These are phyloP conservation scores for Microcyclospora tardicrescens DNA, from an alignment of 2,329 filamentous ascomycete species.

Conservation along the genomic window DNA sequence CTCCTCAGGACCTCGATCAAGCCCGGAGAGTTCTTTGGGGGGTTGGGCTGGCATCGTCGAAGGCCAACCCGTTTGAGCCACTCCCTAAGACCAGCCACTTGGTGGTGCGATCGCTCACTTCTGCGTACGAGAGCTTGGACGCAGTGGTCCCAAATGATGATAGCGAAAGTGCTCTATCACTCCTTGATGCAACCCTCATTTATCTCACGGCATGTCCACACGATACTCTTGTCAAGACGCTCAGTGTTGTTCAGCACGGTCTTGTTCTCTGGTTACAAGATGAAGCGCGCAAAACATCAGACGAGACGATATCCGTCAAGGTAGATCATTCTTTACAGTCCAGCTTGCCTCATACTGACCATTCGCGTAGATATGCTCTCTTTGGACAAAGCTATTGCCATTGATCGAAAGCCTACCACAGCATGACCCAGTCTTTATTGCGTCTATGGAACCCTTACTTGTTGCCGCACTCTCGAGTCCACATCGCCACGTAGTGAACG, in stretches of 20 bases:
- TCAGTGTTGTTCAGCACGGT: slow-evolving; percentile 50
- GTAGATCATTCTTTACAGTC: not conserved
- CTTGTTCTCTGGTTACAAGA: slow-evolving; percentile 54
- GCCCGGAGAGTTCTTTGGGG: slow-evolving; percentile 57
- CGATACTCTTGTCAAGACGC: slow-evolving; percentile 40
- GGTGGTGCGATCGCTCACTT: slow-evolving; percentile 39
- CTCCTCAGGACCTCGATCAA: slow-evolving; percentile 51
- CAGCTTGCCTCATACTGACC: not conserved
- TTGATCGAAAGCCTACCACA: slow-evolving; percentile 44
- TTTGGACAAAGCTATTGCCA: slow-evolving; percentile 36
- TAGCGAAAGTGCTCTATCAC: not conserved
- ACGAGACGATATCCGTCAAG: not conserved
- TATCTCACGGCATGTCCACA: slow-evolving; percentile 27
- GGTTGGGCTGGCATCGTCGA: slow-evolving; percentile 26
- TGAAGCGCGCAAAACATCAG: slow-evolving; percentile 11
- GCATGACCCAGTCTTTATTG: slow-evolving; percentile 43
- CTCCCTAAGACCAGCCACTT: slow-evolving; percentile 55
- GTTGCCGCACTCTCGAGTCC: slow-evolving; percentile 41
- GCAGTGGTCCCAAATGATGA: not conserved
- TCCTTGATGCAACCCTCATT: slow-evolving; percentile 5
- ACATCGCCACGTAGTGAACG: slow-evolving; percentile 37
- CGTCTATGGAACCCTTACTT: slow-evolving; percentile 40
- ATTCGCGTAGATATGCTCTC: slow-evolving; percentile 17
- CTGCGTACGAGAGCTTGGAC: slow-evolving; percentile 39
- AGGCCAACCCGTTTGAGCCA: slow-evolving; percentile 37